Conservation (phyloP, 1,139 yeast genomes). For the Protomyces inundatus region DNA sequence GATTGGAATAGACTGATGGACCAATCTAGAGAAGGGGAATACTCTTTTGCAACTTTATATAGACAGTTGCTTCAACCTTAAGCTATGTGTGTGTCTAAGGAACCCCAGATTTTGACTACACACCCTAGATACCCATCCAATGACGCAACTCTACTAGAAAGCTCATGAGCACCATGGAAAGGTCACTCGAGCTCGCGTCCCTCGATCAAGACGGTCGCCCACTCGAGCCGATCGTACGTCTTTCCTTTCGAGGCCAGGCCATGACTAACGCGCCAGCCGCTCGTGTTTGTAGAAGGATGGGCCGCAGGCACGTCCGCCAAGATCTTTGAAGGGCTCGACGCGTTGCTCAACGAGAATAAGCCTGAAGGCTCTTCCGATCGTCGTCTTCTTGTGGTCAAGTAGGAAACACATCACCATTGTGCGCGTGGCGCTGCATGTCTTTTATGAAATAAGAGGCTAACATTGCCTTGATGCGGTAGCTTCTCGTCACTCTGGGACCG, state of each 20-base stretch:
- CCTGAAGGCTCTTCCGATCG: not conserved
- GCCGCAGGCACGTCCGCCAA: slow-evolving; percentile 24
- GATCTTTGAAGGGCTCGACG: slow-evolving; percentile 20
- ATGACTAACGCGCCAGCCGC: not conserved
- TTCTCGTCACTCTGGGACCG: slow-evolving; percentile 21
- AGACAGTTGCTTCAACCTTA: too few relatives aligned
- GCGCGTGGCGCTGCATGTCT: too few relatives aligned
- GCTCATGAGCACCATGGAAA: not conserved
- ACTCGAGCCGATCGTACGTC: not conserved
- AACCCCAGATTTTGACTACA: too few relatives aligned
- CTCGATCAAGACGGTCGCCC: not conserved
- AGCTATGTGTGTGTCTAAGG: too few relatives aligned
- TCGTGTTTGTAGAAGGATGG: slow-evolving; percentile 24
- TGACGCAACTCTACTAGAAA: too few relatives aligned
- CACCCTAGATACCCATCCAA: too few relatives aligned
- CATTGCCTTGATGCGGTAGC: slow-evolving; percentile 2
- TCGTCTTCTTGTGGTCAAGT: slow-evolving; percentile 18
- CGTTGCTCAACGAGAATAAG: slow-evolving; percentile 1
- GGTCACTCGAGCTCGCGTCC: not conserved
- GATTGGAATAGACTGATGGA: too few relatives aligned
- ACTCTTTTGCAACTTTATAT: too few relatives aligned
- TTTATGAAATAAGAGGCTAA: too few relatives aligned
- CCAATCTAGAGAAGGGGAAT: too few relatives aligned
- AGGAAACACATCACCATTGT: not conserved
- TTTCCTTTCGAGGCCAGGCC: not conserved